Percentiles rank a stretch among this genome's conserved stretches.
phyloP scores from a whole-genome alignment of 495 filamentous ascomycete genomes.

The Schizothecium vesticola region DNA sequence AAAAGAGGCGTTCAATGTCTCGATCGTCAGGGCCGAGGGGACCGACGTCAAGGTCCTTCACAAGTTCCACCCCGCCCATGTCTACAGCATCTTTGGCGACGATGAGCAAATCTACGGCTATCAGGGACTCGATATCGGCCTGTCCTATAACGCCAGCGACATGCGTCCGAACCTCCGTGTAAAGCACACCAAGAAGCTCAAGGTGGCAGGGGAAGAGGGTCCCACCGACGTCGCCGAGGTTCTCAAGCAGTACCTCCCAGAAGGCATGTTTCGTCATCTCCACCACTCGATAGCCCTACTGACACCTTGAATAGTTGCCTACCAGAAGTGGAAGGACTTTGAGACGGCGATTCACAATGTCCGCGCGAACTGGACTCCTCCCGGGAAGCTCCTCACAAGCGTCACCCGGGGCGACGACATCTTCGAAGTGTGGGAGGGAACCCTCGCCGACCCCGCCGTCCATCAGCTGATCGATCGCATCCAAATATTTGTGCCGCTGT shows the following conservation, averaged over 20 bases:
- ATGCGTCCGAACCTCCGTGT: constrained; percentile 70
- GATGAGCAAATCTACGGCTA: constrained; percentile 90
- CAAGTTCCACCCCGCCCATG: constrained; percentile 78
- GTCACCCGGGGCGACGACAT: constrained; percentile 31
- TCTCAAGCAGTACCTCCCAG: constrained; percentile 62
- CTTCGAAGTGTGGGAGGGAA: constrained; percentile 52
- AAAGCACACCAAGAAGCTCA: constrained; percentile 68
- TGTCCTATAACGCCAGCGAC: constrained; percentile 77
- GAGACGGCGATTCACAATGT: constrained; percentile 50
- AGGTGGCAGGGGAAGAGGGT: constrained; percentile 61
- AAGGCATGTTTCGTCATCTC: constrained; percentile 43
- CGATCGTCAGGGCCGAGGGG: constrained; percentile 56
- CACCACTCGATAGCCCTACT: constrained; percentile 15
- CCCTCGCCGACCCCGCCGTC: constrained; percentile 48
- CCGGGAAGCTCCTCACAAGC: constrained; percentile 43
- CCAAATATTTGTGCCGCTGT: constrained; percentile 78
- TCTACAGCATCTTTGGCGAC: constrained; percentile 88
- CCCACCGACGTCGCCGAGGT: constrained; percentile 61
- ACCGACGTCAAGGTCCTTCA: constrained; percentile 51
- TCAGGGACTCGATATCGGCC: constrained; percentile 64
- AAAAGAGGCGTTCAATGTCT: constrained; percentile 68
- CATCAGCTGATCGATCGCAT: constrained; percentile 65
- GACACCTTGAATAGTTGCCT: constrained; percentile 47
- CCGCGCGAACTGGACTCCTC: constrained; percentile 55
- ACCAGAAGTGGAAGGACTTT: constrained; percentile 54